Base-by-base conservation (phyloP, 176 grass and related monocot genomes). In the Bolboschoenus planiculmis region DNA sequence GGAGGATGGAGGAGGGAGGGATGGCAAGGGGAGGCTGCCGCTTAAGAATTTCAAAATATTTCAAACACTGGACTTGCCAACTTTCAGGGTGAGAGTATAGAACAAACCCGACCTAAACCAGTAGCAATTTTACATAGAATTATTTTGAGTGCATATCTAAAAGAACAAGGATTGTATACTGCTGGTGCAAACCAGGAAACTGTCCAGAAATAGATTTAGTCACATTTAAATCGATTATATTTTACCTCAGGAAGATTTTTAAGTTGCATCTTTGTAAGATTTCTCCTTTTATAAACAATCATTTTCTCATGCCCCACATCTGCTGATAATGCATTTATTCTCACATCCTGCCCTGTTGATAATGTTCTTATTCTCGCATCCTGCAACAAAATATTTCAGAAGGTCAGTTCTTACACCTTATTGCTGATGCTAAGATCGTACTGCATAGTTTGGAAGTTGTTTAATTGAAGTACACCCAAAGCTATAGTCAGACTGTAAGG, bases 241-340 rank as follows among this genome's bases (percentile, higher is more conserved):
- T 43, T 26, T 73, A 73, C 68, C 68, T 73, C 68, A 27, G 4
- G 10, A 44, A 46, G 37, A 73, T 43, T 39, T 26, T 73, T 13
- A 73, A 26, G 21, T 73, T 44, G 10, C 68, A 26, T 46, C 68
- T 44, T 73, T 26, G n/a, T 27, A 42, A 14, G 21, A 46, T 73
- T 27, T 46, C n/a, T 46, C 40, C 68, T 73, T 73, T 13, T 43
- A 46, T 73, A 73, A 27, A 73, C 68, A 73, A 73, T 46, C n/a
- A 73, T 16, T 16, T 64, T 33, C 34, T 64, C 4, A 64, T 64
- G 60, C 10, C 4, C 10, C 4, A 34, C 6, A 3, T 34, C 60
- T 10, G n/a, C 34, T 34, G 60, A 64, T 33, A 64, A 64, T 64
- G 30, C 16, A 34, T 34, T 34, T 1, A 64, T 33, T 64, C 30